Conservation (phyloP, 1,284 basidiomycete species). For the Sporisorium exsertum region DNA sequence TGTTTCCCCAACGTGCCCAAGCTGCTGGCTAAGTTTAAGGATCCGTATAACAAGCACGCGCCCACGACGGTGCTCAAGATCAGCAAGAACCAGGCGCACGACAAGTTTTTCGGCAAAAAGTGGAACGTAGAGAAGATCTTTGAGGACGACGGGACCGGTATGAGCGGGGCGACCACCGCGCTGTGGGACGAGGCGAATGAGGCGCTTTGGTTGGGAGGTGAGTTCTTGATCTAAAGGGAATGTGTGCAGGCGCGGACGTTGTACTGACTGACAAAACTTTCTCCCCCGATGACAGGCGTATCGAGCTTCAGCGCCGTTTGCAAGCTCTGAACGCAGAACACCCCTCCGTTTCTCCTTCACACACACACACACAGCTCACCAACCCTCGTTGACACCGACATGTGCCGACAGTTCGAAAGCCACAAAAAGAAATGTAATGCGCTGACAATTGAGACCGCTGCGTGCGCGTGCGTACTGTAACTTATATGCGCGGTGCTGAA, state of each 20-base stretch:
- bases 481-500: neutral
- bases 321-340: conserved; percentile 10
- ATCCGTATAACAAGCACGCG: conserved; percentile 32
- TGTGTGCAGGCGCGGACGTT: too few relatives aligned
- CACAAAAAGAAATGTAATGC: neutral
- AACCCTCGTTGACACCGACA: neutral
- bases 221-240: neutral
- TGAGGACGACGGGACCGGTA: conserved; percentile 49
- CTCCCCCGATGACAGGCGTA: conserved; percentile 15
- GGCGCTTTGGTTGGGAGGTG: conserved; percentile 34
- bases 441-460: neutral
- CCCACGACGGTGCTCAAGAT: conserved; percentile 49
- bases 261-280: neutral
- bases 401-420: neutral
- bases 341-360: neutral
- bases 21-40: conserved; percentile 39
- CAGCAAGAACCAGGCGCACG: conserved; percentile 47
- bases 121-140: conserved; percentile 56
- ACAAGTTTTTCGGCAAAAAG: conserved; percentile 59
- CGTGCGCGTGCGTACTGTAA: neutral
- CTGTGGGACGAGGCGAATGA: conserved; percentile 31
- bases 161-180: conserved; percentile 41
- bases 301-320: conserved; percentile 27
- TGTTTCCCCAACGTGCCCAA: conserved; percentile 48
- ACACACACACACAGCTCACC: neutral